Evolutionary conservation across 2,329 filamentous ascomycete genomes (phyloP), one percentile per base, ranked within the genome.

Genomic region (Thielaviopsis euricoi): DNA sequence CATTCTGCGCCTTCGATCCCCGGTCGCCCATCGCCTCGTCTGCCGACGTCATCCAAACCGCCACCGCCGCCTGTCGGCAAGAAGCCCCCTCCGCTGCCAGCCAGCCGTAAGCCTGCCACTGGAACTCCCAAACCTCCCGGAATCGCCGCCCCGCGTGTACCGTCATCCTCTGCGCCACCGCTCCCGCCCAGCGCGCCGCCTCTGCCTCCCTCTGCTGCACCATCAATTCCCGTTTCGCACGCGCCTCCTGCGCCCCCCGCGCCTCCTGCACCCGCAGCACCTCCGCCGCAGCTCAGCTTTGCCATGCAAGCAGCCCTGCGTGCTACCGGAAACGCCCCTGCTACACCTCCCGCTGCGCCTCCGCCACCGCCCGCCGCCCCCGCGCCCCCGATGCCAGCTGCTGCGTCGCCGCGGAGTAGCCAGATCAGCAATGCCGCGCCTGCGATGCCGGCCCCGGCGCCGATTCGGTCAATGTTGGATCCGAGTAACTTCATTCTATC

Each of bases 1-100:
- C 37, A 43, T n/a, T 43, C 37, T n/a, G 37, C 37, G 62, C 63
- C 58, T 19, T 15, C 57, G 2, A 25, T 62, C 17, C 59, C 61
- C 19, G 58, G 57, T 6, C 61, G 61, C 33, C 72, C 73, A 15
- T 68, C 74, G 33, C 71, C 76, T 58, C 71, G 75, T 1, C 59
- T 53, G 58, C 76, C 79, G 6, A 73, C 79, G 5, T 75, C 83
- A 64, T 76, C 80, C 29, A 78, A 79, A 53, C 84, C 83, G 58
- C 88, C 88, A 40, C 89, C 89, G 29, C 87, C 87, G 13, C 85
- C 85, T 6, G 77, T 87, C 64, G 86, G 85, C 60, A 89, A 89
- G 74, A 89, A 89, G 66, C 80, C 80, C 40, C 81, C 82, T 25
- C 80, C 81, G 49, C 76, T 79, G 55, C 82, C 81, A 6, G 53